Percentiles rank a stretch among this genome's conserved stretches.
These are phyloP conservation scores for Nothophytophthora sp. DNA, from an alignment of 352 stramenopile species.

Conservation along the genomic window DNA sequence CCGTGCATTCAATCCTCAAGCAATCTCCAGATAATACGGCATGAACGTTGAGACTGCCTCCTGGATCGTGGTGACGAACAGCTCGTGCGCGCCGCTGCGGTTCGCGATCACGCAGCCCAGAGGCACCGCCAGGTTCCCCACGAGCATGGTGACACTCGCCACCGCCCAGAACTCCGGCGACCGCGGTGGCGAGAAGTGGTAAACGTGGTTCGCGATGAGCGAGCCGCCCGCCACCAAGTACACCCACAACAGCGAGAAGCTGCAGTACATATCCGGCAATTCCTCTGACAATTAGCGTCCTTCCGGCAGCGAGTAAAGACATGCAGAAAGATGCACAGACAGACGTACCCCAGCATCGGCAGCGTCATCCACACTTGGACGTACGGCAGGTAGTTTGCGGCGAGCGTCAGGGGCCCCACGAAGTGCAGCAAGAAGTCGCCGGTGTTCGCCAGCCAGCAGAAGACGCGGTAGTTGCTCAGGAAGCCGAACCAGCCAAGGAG, in stretches of 20 bases:
- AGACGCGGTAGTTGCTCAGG: slow-evolving; percentile 28
- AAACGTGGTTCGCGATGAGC: slow-evolving; percentile 33
- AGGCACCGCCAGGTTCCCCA: slow-evolving; percentile 28
- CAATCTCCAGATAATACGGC: neutral
- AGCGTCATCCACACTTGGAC: slow-evolving; percentile 39
- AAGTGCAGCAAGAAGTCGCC: slow-evolving; percentile 31
- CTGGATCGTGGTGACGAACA: slow-evolving; percentile 11
- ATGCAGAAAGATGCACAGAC: no score
- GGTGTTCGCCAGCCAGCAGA: slow-evolving; percentile 16
- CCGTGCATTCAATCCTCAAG: no score
- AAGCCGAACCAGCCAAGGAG: slow-evolving; percentile 37
- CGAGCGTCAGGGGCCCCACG: slow-evolving; percentile 17
- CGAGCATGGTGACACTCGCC: slow-evolving; percentile 29
- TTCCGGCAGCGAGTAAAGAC: no score
- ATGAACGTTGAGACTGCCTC: neutral
- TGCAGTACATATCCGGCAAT: no score
- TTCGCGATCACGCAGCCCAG: slow-evolving; percentile 26
- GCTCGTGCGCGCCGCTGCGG: slow-evolving; percentile 19
- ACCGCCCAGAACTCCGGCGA: slow-evolving; percentile 35
- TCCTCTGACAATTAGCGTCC: no score
- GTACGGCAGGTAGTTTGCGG: slow-evolving; percentile 21
- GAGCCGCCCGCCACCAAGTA: slow-evolving; percentile 28
- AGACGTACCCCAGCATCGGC: slow-evolving; percentile 28
- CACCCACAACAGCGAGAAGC: slow-evolving; percentile 32
- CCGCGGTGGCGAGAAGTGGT: slow-evolving; percentile 38